Evolutionary conservation across 768 basidiomycete genomes (phyloP).

Genomic region (Rickenella mellea): DNA sequence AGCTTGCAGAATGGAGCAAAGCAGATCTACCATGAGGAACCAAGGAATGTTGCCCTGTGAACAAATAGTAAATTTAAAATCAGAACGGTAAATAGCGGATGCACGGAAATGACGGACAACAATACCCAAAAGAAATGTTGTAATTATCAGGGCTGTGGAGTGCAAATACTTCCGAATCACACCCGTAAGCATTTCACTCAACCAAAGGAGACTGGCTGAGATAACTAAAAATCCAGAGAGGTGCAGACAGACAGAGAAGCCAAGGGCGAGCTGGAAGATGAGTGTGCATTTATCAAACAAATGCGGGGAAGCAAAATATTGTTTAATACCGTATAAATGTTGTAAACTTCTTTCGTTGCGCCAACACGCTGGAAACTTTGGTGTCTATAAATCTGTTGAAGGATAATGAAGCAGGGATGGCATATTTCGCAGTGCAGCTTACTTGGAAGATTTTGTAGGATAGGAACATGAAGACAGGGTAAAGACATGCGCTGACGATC

Average conservation of each 20-base stretch:
- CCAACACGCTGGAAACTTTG: too few relatives aligned
- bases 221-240: constrained; percentile 41
- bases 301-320: too few relatives aligned
- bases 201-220: constrained; percentile 38
- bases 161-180: constrained; percentile 19
- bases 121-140: constrained; percentile 26
- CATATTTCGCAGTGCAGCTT: too few relatives aligned
- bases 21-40: constrained; percentile 20
- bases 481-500: too few relatives aligned
- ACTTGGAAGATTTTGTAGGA: too few relatives aligned
- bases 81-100: neutral
- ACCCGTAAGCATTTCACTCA: constrained; percentile 34
- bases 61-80: neutral
- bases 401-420: too few relatives aligned
- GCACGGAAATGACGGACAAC: neutral
- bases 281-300: too few relatives aligned
- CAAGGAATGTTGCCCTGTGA: constrained; percentile 31
- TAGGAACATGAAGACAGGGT: too few relatives aligned
- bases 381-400: too few relatives aligned
- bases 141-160: constrained; percentile 32
- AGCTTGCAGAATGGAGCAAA: neutral
- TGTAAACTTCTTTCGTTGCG: too few relatives aligned
- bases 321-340: too few relatives aligned
- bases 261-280: constrained; percentile 31
- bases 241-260: constrained; percentile 39